A percentile compares a stretch with the other conserved stretches of the same genome.
Evolutionary conservation across 139 green algal genomes (phyloP).

Genomic region (Coelastrella sp.): DNA sequence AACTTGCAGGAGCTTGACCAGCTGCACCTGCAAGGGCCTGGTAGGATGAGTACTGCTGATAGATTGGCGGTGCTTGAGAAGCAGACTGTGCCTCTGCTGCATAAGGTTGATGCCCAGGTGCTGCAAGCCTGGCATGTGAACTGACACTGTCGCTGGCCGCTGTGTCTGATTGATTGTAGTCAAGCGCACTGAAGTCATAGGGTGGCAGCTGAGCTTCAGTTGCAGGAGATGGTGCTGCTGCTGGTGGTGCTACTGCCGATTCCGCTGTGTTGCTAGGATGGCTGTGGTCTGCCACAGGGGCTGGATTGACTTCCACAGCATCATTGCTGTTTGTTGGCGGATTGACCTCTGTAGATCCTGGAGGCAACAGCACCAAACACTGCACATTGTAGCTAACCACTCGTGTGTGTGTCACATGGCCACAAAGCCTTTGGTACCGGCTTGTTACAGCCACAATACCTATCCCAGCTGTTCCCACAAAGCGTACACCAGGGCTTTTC

Average conservation of each 20-base stretch:
- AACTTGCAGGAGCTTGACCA: not conserved
- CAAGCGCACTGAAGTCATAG: not conserved
- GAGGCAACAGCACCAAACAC: not conserved
- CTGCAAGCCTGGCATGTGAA: too few species aligned
- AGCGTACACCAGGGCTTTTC: not conserved
- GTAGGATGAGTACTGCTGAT: not conserved
- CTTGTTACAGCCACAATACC: not conserved
- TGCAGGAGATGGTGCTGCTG: not conserved
- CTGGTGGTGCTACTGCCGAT: not conserved
- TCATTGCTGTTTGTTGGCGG: not conserved
- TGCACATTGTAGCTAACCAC: not conserved
- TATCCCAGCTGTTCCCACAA: not conserved
- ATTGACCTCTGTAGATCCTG: not conserved
- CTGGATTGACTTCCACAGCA: not conserved
- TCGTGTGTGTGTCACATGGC: not conserved
- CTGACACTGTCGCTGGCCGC: too few species aligned
- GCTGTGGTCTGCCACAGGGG: not conserved
- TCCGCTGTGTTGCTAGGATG: not conserved
- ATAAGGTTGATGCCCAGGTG: too few species aligned
- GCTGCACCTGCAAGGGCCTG: constrained; percentile 1
- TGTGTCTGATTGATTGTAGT: not conserved
- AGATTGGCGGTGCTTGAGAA: too few species aligned
- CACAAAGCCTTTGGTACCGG: not conserved
- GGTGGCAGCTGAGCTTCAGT: not conserved
- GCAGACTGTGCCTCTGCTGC: too few species aligned